Evolutionary conservation across 306 rosid genomes (phyloP).

Genomic region (Arachis hypogaea): DNA sequence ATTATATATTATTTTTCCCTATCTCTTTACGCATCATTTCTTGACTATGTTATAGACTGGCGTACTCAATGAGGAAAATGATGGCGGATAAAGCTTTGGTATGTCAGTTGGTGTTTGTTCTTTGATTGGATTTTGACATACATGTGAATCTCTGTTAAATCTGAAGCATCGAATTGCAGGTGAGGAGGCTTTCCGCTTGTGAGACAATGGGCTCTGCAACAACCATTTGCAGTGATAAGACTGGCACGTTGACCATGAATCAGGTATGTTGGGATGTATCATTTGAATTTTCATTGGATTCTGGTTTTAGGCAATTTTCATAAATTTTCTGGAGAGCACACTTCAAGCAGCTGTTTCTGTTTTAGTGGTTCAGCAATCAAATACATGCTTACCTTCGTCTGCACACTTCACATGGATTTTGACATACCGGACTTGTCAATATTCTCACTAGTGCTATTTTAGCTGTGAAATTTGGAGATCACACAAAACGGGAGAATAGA

Average conservation of each 20-base stretch:
- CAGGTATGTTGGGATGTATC: conserved; percentile 53
- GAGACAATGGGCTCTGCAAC: conserved; percentile 99
- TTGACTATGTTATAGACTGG: conserved; percentile 60
- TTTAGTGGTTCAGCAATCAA: not conserved
- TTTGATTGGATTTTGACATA: conserved; percentile 19
- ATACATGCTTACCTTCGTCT: not conserved
- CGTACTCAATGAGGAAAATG: conserved; percentile 99
- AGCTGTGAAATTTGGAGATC: not conserved
- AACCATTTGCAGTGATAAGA: conserved; percentile 97
- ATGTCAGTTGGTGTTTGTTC: conserved; percentile 45
- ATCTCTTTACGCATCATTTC: conserved; percentile 16
- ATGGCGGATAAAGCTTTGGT: conserved; percentile 99
- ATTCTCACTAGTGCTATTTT: not conserved
- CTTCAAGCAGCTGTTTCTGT: conserved; percentile 15
- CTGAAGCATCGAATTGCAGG: conserved; percentile 52
- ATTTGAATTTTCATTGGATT: conserved; percentile 25
- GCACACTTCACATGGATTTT: not conserved
- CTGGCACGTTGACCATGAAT: conserved; percentile 92
- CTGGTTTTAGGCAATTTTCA: conserved; percentile 19
- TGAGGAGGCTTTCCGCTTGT: conserved; percentile 97
- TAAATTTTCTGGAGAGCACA: conserved; percentile 6
- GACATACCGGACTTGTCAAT: not conserved
- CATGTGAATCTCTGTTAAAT: conserved; percentile 4
- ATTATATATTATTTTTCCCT: not conserved
- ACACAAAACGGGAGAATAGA: not conserved